Evolutionary conservation across 345 rosid species (phyloP).

Genomic region (Draba incana): DNA sequence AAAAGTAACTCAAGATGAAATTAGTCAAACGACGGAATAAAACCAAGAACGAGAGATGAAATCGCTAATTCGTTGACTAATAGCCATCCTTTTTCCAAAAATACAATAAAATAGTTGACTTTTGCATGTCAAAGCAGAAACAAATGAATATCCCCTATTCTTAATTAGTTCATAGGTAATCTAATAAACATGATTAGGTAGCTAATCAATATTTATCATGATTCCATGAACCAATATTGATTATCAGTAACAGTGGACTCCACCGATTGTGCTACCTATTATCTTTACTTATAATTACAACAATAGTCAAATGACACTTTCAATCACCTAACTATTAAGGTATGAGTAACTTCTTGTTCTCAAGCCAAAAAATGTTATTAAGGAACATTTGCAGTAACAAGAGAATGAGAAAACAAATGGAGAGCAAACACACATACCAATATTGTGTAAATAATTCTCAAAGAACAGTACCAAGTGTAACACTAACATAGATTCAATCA

Average conservation of each 20-base stretch:
- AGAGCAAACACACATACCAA: conserved; percentile 9
- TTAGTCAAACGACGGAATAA: too few species aligned
- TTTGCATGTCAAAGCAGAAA: conserved; percentile 32
- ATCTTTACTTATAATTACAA: conserved; percentile 16
- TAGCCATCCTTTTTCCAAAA: conserved; percentile 13
- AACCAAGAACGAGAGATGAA: conserved; percentile 6
- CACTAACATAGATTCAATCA: conserved; percentile 24
- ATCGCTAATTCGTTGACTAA: conserved; percentile 25
- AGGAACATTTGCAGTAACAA: not conserved
- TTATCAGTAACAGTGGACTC: conserved; percentile 16
- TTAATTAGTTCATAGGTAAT: conserved; percentile 32
- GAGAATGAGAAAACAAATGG: conserved; percentile 1
- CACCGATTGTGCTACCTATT: conserved; percentile 20
- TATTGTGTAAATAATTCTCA: not conserved
- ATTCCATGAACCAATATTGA: conserved; percentile 20
- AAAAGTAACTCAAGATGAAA: too few species aligned
- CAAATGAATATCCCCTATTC: conserved; percentile 28
- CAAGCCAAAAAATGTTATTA: not conserved
- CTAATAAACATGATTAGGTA: conserved; percentile 32
- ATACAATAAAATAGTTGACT: conserved; percentile 27
- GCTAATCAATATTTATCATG: conserved; percentile 31
- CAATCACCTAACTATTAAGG: not conserved
- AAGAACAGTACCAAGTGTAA: conserved; percentile 14
- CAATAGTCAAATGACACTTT: conserved; percentile 13
- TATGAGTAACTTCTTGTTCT: not conserved